Percentiles rank a stretch among this genome's conserved stretches.
phyloP scores from a whole-genome alignment of 2,329 filamentous ascomycete species.

The Pyricularia pennisetigena region DNA sequence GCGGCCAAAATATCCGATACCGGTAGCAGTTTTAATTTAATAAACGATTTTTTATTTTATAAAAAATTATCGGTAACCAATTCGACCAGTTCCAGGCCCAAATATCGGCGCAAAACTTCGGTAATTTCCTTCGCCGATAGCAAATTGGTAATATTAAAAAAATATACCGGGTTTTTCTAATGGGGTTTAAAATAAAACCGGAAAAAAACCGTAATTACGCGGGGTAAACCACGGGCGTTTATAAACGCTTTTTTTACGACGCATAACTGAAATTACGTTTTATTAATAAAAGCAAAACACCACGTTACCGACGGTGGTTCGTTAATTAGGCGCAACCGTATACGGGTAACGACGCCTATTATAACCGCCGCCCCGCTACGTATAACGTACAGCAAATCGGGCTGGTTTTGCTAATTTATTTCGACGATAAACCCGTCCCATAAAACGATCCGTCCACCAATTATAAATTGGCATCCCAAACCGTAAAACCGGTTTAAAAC shows the following conservation, averaged over 20 bases:
- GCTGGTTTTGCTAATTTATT: neutral
- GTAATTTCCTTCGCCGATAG: neutral
- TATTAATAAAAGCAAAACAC: neutral
- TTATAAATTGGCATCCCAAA: neutral
- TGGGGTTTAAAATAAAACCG: neutral
- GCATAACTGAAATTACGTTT: neutral
- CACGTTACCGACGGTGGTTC: neutral
- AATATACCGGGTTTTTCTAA: neutral
- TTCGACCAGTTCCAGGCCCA: neutral
- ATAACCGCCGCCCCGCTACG: neutral
- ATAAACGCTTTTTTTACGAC: neutral
- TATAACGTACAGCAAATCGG: neutral
- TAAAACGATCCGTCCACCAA: neutral
- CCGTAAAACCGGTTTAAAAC: neutral
- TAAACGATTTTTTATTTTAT: neutral
- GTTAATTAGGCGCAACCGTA: neutral
- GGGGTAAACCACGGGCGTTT: neutral
- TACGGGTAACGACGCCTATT: neutral
- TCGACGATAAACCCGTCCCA: neutral
- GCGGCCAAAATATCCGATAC: neutral
- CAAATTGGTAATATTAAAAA: neutral
- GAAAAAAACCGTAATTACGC: neutral
- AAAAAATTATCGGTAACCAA: neutral
- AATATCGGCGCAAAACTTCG: neutral
- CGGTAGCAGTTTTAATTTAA: neutral